Evolutionary conservation across 176 grass and related monocot genomes (phyloP).

Genomic region (Dendrocalamus sinicus): DNA sequence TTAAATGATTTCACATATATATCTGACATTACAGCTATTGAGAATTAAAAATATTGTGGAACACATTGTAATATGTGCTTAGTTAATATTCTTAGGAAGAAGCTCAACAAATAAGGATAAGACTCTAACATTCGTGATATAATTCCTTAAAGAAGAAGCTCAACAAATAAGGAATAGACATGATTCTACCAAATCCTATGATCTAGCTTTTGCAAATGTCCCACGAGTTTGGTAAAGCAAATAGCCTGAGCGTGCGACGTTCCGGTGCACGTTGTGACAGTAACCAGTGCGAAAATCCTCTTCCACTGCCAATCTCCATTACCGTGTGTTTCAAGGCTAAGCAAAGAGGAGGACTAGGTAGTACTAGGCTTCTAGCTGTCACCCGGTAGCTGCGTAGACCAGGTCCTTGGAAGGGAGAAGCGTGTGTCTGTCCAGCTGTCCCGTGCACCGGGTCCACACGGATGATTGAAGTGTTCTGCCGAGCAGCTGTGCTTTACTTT

Average conservation of each 20-base stretch:
- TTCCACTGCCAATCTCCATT: background rate
- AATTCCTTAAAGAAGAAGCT: no score
- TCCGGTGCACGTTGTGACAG: background rate
- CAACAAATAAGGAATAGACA: no score
- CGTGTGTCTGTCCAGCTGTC: constrained; percentile 15
- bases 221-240: background rate
- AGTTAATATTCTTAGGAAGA: no score
- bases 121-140: no score
- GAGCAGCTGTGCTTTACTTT: background rate
- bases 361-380: background rate
- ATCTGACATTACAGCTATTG: no score
- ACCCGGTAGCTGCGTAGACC: background rate
- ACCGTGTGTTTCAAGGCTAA: constrained; percentile 55
- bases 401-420: constrained; percentile 4
- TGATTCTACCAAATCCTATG: background rate
- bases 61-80: no score
- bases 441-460: constrained; percentile 29
- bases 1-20: no score
- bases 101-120: no score
- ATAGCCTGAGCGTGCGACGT: background rate
- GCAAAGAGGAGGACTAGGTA: constrained; percentile 17
- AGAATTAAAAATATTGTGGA: no score
- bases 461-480: background rate
- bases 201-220: background rate
- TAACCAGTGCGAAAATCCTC: background rate